phyloP scores from a whole-genome alignment of 2,329 filamentous ascomycete species.

The Bipolaris sorokiniana region DNA sequence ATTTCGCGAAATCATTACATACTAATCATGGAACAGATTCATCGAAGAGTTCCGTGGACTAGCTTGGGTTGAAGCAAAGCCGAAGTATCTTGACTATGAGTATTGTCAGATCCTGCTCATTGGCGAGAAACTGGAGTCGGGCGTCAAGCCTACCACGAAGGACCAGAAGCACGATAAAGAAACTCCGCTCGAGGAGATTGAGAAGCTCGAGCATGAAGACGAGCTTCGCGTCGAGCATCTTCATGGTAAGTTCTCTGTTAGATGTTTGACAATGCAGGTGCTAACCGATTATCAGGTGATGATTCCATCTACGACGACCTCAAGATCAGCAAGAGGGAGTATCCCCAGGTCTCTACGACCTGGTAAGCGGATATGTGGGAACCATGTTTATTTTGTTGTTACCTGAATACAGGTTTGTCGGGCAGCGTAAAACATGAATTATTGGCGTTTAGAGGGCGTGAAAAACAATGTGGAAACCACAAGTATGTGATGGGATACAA shows the following conservation, averaged over 20 bases:
- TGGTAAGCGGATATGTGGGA: conserved; percentile 28
- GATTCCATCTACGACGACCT: conserved; percentile 67
- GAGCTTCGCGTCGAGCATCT: conserved; percentile 68
- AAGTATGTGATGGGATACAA: background rate
- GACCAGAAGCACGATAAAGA: conserved; percentile 63
- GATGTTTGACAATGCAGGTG: background rate
- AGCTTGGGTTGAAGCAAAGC: conserved; percentile 76
- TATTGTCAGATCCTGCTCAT: conserved; percentile 81
- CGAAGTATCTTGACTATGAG: conserved; percentile 74
- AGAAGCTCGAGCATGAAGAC: conserved; percentile 78
- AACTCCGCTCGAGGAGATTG: conserved; percentile 72
- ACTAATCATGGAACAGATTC: conserved; percentile 56
- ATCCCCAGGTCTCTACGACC: conserved; percentile 50
- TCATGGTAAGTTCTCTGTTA: conserved; percentile 51
- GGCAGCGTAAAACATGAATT: background rate
- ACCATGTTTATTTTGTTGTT: background rate
- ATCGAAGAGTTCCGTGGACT: conserved; percentile 73
- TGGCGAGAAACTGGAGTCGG: conserved; percentile 68
- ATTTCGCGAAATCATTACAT: background rate
- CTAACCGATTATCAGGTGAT: conserved; percentile 53
- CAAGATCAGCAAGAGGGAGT: conserved; percentile 66
- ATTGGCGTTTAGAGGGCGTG: background rate
- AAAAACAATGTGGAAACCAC: background rate
- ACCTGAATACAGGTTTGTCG: background rate
- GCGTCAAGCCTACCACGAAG: conserved; percentile 63